These are phyloP conservation scores for Nemania sp. DNA, from an alignment of 2,329 filamentous ascomycete species.

Conservation along the genomic window DNA sequence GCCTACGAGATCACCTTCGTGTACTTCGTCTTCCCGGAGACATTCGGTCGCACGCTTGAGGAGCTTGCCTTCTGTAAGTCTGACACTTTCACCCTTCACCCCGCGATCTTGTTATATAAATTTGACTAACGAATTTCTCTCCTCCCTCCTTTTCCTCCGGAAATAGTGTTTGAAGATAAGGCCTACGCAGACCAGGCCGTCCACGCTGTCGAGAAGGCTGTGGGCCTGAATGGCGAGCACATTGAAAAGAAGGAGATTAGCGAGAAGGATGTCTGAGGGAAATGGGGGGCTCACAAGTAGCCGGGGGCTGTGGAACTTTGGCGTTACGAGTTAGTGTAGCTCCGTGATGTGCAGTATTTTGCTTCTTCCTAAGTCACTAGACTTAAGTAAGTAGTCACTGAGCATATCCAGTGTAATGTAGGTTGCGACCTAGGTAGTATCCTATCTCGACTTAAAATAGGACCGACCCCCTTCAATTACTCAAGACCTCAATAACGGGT, in stretches of 20 bases:
- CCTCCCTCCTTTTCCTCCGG: background rate
- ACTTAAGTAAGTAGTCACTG: too few relatives aligned
- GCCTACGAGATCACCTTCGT: slow-evolving; percentile 56
- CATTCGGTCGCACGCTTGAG: slow-evolving; percentile 78
- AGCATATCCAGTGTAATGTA: too few relatives aligned
- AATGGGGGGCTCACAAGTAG: background rate
- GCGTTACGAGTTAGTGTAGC: too few relatives aligned
- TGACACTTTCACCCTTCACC: background rate
- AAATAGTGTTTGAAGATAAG: slow-evolving; percentile 47
- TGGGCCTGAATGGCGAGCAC: slow-evolving; percentile 29
- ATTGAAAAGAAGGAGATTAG: background rate
- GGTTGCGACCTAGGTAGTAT: too few relatives aligned
- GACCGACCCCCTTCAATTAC: background rate
- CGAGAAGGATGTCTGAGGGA: slow-evolving; percentile 7
- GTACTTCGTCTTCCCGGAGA: slow-evolving; percentile 85
- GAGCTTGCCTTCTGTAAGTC: slow-evolving; percentile 56
- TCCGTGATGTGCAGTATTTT: background rate
- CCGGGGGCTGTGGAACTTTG: too few relatives aligned
- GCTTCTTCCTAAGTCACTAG: background rate
- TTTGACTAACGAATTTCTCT: slow-evolving; percentile 20
- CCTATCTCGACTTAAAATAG: background rate
- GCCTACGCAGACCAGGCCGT: slow-evolving; percentile 45
- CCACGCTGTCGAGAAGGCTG: slow-evolving; percentile 47
- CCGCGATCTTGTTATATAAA: background rate
- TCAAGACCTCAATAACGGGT: too few relatives aligned